phyloP scores from a whole-genome alignment of 345 rosid species.

The Dipteronia sinensis region DNA sequence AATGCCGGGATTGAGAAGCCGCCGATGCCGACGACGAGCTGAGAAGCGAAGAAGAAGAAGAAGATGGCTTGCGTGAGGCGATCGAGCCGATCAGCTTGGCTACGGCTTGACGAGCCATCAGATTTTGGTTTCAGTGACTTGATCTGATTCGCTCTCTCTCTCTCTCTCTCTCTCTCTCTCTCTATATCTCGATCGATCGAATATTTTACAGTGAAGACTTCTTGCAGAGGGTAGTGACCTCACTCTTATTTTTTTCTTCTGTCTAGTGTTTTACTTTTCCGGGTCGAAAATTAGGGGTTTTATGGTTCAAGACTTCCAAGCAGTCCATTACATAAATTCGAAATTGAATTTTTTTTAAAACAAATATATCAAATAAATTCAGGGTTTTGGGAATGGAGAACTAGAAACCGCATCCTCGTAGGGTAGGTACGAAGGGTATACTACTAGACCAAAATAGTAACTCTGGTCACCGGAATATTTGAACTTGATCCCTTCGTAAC shows the following conservation, averaged over 20 bases:
- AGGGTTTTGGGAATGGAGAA: too few relatives aligned
- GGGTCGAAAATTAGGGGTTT: neutral
- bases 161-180: too few relatives aligned
- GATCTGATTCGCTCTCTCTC: slow-evolving; percentile 8
- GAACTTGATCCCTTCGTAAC: too few relatives aligned
- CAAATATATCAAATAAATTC: too few relatives aligned
- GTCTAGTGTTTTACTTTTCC: neutral
- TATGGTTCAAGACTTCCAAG: neutral
- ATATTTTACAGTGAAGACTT: neutral
- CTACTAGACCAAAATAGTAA: too few relatives aligned
- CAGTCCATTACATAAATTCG: neutral
- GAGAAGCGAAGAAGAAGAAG: slow-evolving; percentile 21
- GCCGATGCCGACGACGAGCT: slow-evolving; percentile 11
- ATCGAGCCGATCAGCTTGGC: slow-evolving; percentile 40
- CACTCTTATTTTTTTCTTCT: neutral
- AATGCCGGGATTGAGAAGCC: slow-evolving; percentile 40
- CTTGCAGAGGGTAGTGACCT: neutral
- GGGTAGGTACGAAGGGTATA: too few relatives aligned
- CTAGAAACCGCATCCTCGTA: too few relatives aligned
- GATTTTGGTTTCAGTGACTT: slow-evolving; percentile 12
- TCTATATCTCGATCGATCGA: neutral
- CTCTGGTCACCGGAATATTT: too few relatives aligned
- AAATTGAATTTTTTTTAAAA: too few relatives aligned
- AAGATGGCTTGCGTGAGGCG: slow-evolving; percentile 31
- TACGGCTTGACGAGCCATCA: slow-evolving; percentile 47